These are phyloP conservation scores for Saksenaea oblongispora DNA, from an alignment of 371 early-diverging fungal species.

Conservation along the genomic window DNA sequence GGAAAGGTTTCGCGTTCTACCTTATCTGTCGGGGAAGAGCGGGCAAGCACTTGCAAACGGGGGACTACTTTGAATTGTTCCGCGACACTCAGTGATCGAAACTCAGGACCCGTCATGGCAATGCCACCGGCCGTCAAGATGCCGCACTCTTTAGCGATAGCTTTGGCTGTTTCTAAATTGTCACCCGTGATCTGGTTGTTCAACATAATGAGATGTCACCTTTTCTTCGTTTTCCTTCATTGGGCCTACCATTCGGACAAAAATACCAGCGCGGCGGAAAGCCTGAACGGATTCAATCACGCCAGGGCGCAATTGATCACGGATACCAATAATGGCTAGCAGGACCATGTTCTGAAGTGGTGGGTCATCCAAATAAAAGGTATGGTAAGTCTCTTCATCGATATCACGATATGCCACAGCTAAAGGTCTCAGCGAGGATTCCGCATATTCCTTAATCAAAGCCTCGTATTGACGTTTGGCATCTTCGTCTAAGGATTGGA, in stretches of 20 bases:
- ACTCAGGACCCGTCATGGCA: conserved; percentile 84
- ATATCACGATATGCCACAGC: conserved; percentile 66
- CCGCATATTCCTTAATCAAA: conserved; percentile 58
- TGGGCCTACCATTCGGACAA: conserved; percentile 79
- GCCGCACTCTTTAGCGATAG: conserved; percentile 80
- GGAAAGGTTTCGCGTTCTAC: conserved; percentile 17
- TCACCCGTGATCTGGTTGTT: conserved; percentile 81
- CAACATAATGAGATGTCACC: conserved; percentile 11
- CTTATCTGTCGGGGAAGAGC: conserved; percentile 90
- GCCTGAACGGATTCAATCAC: conserved; percentile 75
- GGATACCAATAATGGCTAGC: conserved; percentile 80
- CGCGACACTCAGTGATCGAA: conserved; percentile 66
- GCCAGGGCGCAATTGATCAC: conserved; percentile 84
- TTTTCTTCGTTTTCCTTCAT: conserved; percentile 9
- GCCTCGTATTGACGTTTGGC: conserved; percentile 31
- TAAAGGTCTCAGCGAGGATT: conserved; percentile 70
- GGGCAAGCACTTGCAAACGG: conserved; percentile 83
- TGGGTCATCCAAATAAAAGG: conserved; percentile 51
- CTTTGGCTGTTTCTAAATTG: conserved; percentile 80
- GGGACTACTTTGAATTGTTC: conserved; percentile 74
- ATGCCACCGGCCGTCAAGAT: conserved; percentile 76
- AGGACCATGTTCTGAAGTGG: conserved; percentile 61
- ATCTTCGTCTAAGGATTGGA: conserved; percentile 32
- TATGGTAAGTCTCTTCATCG: conserved; percentile 20
- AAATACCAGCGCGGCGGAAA: conserved; percentile 83